These are phyloP conservation scores for Mycena galericulata DNA, from an alignment of 768 basidiomycete genomes.

Conservation along the genomic window DNA sequence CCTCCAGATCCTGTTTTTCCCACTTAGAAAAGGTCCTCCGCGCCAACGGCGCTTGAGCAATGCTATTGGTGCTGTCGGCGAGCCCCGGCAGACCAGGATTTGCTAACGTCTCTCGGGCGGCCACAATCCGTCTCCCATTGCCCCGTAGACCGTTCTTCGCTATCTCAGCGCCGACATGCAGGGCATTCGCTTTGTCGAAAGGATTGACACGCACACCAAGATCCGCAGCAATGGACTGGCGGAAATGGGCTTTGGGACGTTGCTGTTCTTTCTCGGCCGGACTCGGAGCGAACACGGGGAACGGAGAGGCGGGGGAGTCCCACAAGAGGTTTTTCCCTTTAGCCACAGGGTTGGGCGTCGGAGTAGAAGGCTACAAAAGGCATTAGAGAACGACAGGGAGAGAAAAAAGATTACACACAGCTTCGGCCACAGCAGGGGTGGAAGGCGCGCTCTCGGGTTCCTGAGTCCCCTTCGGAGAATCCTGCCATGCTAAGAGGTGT, in stretches of 20 bases:
- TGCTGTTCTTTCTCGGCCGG: constrained; percentile 41
- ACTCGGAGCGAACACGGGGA: constrained; percentile 37
- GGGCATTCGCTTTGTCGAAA: constrained; percentile 46
- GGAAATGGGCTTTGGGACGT: constrained; percentile 44
- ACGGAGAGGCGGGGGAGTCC: constrained; percentile 64
- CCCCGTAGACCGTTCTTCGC: constrained; percentile 30
- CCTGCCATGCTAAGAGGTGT: constrained; percentile 78
- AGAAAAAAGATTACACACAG: constrained; percentile 19
- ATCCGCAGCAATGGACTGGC: constrained; percentile 60
- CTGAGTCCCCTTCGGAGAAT: constrained; percentile 56
- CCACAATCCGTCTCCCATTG: constrained; percentile 26
- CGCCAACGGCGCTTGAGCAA: constrained; percentile 4
- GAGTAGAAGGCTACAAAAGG: constrained; percentile 24
- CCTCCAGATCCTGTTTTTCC: constrained; percentile 90
- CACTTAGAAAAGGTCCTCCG: constrained; percentile 74
- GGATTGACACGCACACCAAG: constrained; percentile 62
- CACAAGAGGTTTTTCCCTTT: constrained; percentile 79
- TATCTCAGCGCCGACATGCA: constrained; percentile 40
- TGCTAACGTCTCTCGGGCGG: constrained; percentile 21
- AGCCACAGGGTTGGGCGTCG: constrained; percentile 17
- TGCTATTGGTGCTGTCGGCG: constrained; percentile 68
- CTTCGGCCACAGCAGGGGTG: constrained; percentile 46
- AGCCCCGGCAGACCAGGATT: constrained; percentile 40
- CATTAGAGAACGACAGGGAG: background rate
- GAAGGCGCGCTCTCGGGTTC: constrained; percentile 57